Conservation (phyloP, 768 basidiomycete species). For the Agrocybe praecox region DNA sequence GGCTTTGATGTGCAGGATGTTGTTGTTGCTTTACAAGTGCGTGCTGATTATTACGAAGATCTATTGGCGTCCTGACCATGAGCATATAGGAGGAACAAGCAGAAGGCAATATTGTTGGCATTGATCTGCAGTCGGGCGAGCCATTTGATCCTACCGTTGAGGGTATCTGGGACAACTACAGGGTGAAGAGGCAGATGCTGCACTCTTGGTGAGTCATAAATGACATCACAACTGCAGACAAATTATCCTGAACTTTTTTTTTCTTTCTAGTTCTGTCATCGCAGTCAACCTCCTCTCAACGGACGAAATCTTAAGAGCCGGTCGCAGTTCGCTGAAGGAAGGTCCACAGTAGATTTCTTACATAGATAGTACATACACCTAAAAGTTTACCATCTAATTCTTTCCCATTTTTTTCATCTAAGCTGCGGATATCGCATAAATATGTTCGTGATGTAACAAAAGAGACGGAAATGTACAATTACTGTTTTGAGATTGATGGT, state of each 20-base stretch:
- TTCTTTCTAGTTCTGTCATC: constrained; percentile 69
- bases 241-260: neutral
- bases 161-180: constrained; percentile 98
- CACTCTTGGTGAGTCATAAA: constrained; percentile 79
- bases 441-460: neutral
- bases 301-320: constrained; percentile 92
- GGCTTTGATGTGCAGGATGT: constrained; percentile 97
- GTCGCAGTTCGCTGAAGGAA: constrained; percentile 86
- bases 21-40: constrained; percentile 86
- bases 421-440: neutral
- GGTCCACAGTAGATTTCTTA: constrained; percentile 17
- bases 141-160: constrained; percentile 95
- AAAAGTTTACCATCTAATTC: neutral
- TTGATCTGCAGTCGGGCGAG: constrained; percentile 92
- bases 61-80: neutral
- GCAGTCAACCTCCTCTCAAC: constrained; percentile 94
- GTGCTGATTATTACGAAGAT: constrained; percentile 3
- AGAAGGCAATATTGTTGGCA: constrained; percentile 89
- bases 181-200: constrained; percentile 98
- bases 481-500: neutral
- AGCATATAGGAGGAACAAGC: constrained; percentile 81
- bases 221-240: too few species aligned
- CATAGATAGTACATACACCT: neutral
- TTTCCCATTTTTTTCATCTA: neutral
- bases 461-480: constrained; percentile 5